phyloP scores from a whole-genome alignment of 345 rosid species.

The Eucalyptus sp. region DNA sequence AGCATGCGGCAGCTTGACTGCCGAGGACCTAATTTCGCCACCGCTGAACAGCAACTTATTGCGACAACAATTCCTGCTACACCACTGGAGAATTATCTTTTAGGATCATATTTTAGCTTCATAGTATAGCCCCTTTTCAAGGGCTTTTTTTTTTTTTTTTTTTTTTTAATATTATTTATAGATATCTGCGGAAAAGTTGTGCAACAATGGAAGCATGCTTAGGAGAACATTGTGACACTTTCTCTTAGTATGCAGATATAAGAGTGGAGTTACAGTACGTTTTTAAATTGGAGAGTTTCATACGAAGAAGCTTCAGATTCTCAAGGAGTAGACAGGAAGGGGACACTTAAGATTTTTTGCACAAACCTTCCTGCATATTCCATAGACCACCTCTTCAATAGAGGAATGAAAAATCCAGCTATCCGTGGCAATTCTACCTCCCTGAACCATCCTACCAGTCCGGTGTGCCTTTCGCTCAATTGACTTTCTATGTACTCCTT shows the following conservation, averaged over 20 bases:
- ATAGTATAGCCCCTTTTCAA: background rate
- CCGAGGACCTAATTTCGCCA: conserved; percentile 31
- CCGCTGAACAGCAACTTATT: conserved; percentile 51
- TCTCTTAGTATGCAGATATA: background rate
- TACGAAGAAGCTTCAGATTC: background rate
- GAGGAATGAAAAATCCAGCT: conserved; percentile 40
- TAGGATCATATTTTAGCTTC: background rate
- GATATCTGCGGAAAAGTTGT: background rate
- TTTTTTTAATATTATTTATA: background rate
- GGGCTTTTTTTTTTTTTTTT: background rate
- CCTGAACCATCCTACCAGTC: conserved; percentile 50
- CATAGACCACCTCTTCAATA: conserved; percentile 59
- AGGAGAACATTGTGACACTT: background rate
- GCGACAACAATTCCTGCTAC: conserved; percentile 60
- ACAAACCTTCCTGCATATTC: conserved; percentile 74
- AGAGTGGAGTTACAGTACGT: background rate
- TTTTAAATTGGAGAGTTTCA: background rate
- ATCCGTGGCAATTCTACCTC: conserved; percentile 44
- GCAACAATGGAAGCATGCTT: background rate
- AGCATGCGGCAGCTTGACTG: conserved; percentile 20
- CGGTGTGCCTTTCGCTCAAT: conserved; percentile 22
- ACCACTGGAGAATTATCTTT: conserved; percentile 42
- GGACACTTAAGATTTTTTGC: background rate
- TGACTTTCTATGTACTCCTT: conserved; percentile 33
- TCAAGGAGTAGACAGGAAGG: background rate